Base-by-base conservation (phyloP, 1,284 basidiomycete genomes). In the Leccinum discolor region DNA sequence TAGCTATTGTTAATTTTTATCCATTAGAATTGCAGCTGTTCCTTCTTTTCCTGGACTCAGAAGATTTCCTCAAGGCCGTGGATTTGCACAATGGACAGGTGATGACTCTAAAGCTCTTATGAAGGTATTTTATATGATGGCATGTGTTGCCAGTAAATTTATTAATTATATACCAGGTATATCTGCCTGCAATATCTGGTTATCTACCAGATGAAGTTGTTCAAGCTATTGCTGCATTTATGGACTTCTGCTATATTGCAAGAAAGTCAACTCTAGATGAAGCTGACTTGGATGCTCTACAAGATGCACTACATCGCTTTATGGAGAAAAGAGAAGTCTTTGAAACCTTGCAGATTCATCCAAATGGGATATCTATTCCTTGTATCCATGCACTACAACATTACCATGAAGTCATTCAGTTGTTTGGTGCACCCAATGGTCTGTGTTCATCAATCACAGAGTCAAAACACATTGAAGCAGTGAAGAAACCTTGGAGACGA, bases 161-260 rank as follows among this genome's bases (percentile, higher is more conserved):
- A 56, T 26, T 56, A 16, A 14, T 23, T 23, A 11, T 14, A 40
- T 40, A 40, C 12, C 38, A 60, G 59, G 59, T 60, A 12, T 60
- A 60, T 21, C 59, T 60, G 6, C 23, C 59, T 42, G 38, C 59
- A 12, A 42, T 60, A 26, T 21, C 21, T 26, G 59, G 16, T 14
- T n/a, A 60, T 26, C 12, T 60, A 40, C 59, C 54, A 26, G 23
- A 56, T 26, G 14, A 56, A 56, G 54, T 62, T 50, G 50, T 62
- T 16, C 61, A 62, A 38, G 47, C 61, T 29, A 54, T 62, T 21
- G 32, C 61, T 38, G 50, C 61, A 16, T 62, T 62, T 18, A 14
- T 54, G 47, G 32, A 62, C 5, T 62, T 62, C 47, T 62, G 50
- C 14, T 67, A 67, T 32, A 60, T 67, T 23, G 58, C 60, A 18